These are phyloP conservation scores for Malania oleifera DNA, from an alignment of 164 flowering plant genomes.

Conservation along the genomic window DNA sequence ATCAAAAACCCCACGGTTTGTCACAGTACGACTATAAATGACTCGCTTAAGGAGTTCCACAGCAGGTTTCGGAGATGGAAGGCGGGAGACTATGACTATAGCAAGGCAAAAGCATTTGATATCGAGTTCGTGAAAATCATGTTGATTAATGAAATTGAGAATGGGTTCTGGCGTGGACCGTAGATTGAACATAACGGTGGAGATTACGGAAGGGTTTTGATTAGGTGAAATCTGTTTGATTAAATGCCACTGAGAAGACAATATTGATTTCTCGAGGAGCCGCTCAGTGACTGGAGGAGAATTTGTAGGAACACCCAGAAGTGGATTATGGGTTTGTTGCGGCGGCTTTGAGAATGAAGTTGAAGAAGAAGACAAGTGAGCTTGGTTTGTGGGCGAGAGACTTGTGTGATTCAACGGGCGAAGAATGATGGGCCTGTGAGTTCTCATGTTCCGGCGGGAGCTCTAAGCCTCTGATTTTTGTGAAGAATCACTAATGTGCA, in stretches of 20 bases:
- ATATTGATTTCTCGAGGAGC: conserved; percentile 9
- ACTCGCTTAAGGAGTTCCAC: conserved; percentile 35
- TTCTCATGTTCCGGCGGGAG: not conserved
- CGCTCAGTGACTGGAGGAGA: conserved; percentile 10
- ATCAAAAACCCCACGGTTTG: conserved; percentile 31
- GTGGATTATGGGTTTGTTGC: not conserved
- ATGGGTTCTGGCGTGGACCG: conserved; percentile 36
- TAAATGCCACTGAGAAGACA: conserved; percentile 57
- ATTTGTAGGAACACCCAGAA: not conserved
- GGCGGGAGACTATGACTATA: conserved; percentile 33
- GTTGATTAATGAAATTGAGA: conserved; percentile 32
- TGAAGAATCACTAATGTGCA: not conserved
- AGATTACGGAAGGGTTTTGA: conserved; percentile 29
- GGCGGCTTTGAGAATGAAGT: not conserved
- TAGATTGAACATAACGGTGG: conserved; percentile 34
- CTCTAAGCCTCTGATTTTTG: not conserved
- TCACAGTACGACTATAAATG: conserved; percentile 12
- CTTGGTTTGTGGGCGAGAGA: not conserved
- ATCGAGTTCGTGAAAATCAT: conserved; percentile 30
- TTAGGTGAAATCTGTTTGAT: conserved; percentile 34
- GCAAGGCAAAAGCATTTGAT: conserved; percentile 41
- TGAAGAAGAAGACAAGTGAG: not conserved
- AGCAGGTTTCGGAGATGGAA: conserved; percentile 39
- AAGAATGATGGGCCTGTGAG: not conserved
- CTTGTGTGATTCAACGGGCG: not conserved